Evolutionary conservation across 345 rosid genomes (phyloP), one percentile per base, ranked within the genome.

Genomic region (Trapa bicornis): DNA sequence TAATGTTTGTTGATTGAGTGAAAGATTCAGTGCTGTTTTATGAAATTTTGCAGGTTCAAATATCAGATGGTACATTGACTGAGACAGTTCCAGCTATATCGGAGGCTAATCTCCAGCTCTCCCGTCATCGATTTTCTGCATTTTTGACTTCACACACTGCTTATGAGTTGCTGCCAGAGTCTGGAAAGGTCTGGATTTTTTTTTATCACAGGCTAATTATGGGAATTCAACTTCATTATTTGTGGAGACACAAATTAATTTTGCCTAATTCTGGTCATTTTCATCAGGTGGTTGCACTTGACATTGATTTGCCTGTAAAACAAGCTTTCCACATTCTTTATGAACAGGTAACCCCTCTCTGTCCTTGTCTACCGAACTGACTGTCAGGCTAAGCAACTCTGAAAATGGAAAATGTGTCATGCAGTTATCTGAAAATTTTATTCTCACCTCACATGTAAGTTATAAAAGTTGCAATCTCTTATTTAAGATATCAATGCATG

Each of bases 261-360:
- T 32, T 11, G 43, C 53, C 56, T 65, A 42, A 50, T 69, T 66
- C 8, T 48, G 43, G 38, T 29, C 39, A 35, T 65, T 42, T n/a
- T 52, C 54, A 83, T 81, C 84, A 94, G 99, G 92, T 94, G 64
- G 77, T 91, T 71, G 96, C 93, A 35, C 82, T 94, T 89, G 99
- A 94, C 82, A 89, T 91, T 73, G 83, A 80, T 75, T 78, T 91
- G 74, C 96, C 99, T 14, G 99, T 94, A 76, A 91, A 94, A 81
- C 99, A 91, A 83, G 99, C 99, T 72, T 94, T 94, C 68, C 99
- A 94, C 78, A 83, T 89, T 78, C 89, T 94, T 61, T 77, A 91
- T 73, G 99, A 94, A 76, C 99, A 94, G 96, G 99, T 91, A 75
- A 68, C 12, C 22, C 37, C 50, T 57, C 47, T 17, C 17, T 58